Evolutionary conservation across 208 protist species (phyloP), one percentile per base, ranked within the genome.

Genomic region (Wallacemonas sp.): DNA sequence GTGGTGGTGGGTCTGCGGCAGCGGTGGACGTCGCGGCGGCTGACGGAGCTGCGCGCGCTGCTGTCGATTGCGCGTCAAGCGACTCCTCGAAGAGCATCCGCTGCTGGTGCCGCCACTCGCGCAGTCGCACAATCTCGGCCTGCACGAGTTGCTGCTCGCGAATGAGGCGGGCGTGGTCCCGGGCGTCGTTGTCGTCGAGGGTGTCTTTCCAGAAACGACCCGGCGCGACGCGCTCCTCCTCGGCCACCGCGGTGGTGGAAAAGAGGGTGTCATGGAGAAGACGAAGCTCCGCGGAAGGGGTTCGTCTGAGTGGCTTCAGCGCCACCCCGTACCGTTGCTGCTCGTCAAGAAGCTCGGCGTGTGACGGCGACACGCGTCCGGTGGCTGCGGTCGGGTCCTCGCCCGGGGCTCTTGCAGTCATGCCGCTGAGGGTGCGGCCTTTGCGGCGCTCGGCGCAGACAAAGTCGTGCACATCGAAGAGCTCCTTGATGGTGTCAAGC

Each of bases 391-490:
- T 30, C 34, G 5, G 8, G n/a, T n/a, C n/a, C n/a, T n/a, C n/a
- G n/a, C n/a, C n/a, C n/a, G n/a, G n/a, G n/a, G n/a, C n/a, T n/a
- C n/a, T n/a, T n/a, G n/a, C n/a, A n/a, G n/a, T n/a, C 8, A 21
- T 42, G 29, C 3, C 29, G 2, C 19, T 63, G 29, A 44, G 26
- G 3, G 4, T 30, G 27, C 37, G 55, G 36, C 55, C 38, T n/a
- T 37, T 34, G 30, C 50, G 26, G 17, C 50, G 24, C 34, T 57
- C 50, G 6, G 5, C 9, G 32, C 52, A 58, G 3, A 74, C 70
- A 65, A 73, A 76, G 52, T 81, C 75, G 62, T 73, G 76, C 55
- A 75, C 68, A 52, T 81, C 75, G 53, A 81, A 75, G 13, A 67
- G 10, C 48, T 68, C 34, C 38, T 76, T 65, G 24, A 81, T 68